Evolutionary conservation across 768 basidiomycete genomes (phyloP).

Genomic region (Serendipita sp.): DNA sequence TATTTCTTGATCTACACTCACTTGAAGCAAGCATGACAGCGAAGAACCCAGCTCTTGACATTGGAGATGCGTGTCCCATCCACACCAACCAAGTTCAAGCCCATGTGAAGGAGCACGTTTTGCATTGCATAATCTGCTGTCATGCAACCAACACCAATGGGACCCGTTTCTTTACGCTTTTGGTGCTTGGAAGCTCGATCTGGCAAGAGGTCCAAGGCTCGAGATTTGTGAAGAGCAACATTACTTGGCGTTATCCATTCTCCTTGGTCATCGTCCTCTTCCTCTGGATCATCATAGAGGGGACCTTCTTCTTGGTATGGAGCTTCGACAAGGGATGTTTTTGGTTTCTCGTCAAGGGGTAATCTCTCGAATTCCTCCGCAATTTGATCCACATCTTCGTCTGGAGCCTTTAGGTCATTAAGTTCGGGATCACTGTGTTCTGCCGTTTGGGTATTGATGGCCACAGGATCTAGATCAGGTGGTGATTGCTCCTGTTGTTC

Average conservation of each 20-base stretch:
- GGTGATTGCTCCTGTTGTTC: no score
- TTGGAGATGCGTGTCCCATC: slow-evolving; percentile 83
- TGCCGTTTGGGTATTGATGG: no score
- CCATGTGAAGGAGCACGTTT: slow-evolving; percentile 91
- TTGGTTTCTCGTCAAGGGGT: slow-evolving; percentile 12
- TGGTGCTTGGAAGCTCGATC: slow-evolving; percentile 13
- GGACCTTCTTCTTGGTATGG: slow-evolving; percentile 14
- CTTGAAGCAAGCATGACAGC: slow-evolving; percentile 99
- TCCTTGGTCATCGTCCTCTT: slow-evolving; percentile 69
- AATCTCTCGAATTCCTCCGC: slow-evolving; percentile 30
- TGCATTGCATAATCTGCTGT: slow-evolving; percentile 99
- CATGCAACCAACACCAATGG: slow-evolving; percentile 73
- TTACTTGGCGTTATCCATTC: slow-evolving; percentile 97
- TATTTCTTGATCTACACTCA: slow-evolving; percentile 28
- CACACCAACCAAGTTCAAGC: slow-evolving; percentile 70
- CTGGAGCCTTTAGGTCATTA: neutral
- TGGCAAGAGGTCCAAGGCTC: slow-evolving; percentile 69
- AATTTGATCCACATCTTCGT: slow-evolving; percentile 23
- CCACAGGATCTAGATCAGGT: no score
- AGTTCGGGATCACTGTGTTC: no score
- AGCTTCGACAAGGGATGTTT: slow-evolving; percentile 8
- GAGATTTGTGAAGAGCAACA: slow-evolving; percentile 70
- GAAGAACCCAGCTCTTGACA: slow-evolving; percentile 87
- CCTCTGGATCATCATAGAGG: slow-evolving; percentile 60
- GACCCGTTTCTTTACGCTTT: slow-evolving; percentile 17